Base-by-base conservation (phyloP, 2,329 filamentous ascomycete genomes). In the Aspergillus novofumigatus region DNA sequence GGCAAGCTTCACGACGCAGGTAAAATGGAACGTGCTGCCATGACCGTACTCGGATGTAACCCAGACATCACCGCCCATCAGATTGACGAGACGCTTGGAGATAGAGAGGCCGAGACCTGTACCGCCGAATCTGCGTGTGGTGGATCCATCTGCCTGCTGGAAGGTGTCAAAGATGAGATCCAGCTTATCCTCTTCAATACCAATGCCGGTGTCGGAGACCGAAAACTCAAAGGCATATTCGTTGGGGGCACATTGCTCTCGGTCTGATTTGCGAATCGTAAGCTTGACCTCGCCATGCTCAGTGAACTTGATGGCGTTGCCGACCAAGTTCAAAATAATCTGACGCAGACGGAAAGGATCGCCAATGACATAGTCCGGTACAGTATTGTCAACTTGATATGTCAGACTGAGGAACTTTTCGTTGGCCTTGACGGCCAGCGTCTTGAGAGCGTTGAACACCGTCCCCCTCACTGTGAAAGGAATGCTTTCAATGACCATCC, bases 301-400 rank as follows among this genome's bases (percentile, higher is more conserved):
- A 3, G 94, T 97, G 74, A 99, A 99, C 72, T 99, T 99, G 81
- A 99, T 97, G 55, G 94, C 93, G 69, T 99, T 99, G 70, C 94
- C 94, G 54, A 97, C 93, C 56, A 99, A 80, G 76, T 99, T 99
- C 56, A 97, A 83, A 61, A 97, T 97, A 67, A 99, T 96, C 76
- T 99, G 94, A 61, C 93, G 87, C 56, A 97, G 80, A 75, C 94
- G 89, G 88, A 97, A 97, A 1, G 92, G 95, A 73, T 99, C 94
- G 60, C 94, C 94, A 61, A 97, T 88, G 44, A 97, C 92, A 72
- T 96, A 92, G 73, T 97, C 93, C 3, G 93, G 93, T 45, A 97
- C 91, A 3, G 90, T 91, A 73, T 88, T 92, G 73, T 96, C 92
- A 54, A 97, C 92, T 67, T 92, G 88, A 74, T 97, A 97, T 11